Conservation (phyloP, 495 filamentous ascomycete genomes). For the Peziza echinospora region DNA sequence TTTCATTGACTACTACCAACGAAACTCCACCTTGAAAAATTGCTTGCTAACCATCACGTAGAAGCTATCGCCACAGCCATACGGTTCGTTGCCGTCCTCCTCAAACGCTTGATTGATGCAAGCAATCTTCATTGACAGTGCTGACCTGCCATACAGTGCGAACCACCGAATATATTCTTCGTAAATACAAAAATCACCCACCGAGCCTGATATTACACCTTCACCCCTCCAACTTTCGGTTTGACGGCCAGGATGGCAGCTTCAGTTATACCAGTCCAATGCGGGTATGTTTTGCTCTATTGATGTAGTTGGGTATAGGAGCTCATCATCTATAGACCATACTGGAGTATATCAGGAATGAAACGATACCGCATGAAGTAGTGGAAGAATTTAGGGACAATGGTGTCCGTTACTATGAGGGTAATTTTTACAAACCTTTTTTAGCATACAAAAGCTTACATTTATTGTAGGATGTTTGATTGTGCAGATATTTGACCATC, state of each 20-base stretch:
- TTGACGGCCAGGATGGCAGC: conserved; percentile 83
- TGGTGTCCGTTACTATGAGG: conserved; percentile 76
- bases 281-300: conserved; percentile 28
- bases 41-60: background rate
- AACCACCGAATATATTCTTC: conserved; percentile 54
- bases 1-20: too few species aligned
- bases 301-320: conserved; percentile 9
- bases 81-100: background rate
- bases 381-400: conserved; percentile 43
- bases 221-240: conserved; percentile 65
- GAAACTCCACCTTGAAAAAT: too few species aligned
- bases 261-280: conserved; percentile 83
- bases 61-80: conserved; percentile 13
- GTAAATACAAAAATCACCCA: conserved; percentile 49
- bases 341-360: conserved; percentile 32
- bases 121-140: background rate
- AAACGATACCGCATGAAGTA: conserved; percentile 53
- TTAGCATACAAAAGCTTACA: too few species aligned
- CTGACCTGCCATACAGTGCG: conserved; percentile 30
- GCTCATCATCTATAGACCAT: conserved; percentile 32
- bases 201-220: conserved; percentile 78
- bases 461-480: conserved; percentile 76
- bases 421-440: too few species aligned
- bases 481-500: conserved; percentile 73
- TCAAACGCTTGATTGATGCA: too few species aligned